phyloP scores from a whole-genome alignment of 441 rosid genomes.

The Hypseocharis bilobata region DNA sequence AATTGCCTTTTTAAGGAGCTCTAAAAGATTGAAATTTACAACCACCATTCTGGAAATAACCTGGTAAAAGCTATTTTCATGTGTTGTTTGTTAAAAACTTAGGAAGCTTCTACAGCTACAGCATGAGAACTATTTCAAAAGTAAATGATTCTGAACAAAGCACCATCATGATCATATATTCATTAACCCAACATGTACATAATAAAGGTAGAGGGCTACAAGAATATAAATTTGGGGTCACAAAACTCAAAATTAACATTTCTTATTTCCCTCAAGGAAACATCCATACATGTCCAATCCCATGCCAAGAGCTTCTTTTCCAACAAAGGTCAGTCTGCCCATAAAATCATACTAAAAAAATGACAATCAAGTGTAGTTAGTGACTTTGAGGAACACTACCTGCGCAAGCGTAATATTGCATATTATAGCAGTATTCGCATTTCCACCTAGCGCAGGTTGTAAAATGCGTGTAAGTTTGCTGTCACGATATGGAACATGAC shows the following conservation, averaged over 20 bases:
- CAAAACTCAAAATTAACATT: too few species aligned
- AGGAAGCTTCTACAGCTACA: too few species aligned
- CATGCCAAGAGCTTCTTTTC: not conserved
- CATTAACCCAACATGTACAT: too few species aligned
- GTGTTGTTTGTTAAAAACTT: too few species aligned
- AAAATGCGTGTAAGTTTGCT: conserved; percentile 94
- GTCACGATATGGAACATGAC: conserved; percentile 95
- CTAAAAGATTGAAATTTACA: too few species aligned
- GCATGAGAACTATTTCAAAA: too few species aligned
- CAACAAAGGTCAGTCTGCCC: not conserved
- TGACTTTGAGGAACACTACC: conserved; percentile 33
- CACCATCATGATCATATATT: too few species aligned
- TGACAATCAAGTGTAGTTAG: not conserved
- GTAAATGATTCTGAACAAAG: too few species aligned
- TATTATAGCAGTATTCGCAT: conserved; percentile 93
- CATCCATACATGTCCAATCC: not conserved
- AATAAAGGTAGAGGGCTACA: too few species aligned
- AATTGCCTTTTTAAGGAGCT: not conserved
- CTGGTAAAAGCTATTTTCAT: too few species aligned
- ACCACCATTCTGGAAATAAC: too few species aligned
- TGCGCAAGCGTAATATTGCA: conserved; percentile 94
- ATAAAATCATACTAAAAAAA: not conserved
- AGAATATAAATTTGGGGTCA: too few species aligned
- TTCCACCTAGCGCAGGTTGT: conserved; percentile 96
- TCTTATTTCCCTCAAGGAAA: not conserved